Evolutionary conservation across 257 asterid species (phyloP), one percentile per base, ranked within the genome.

Genomic region (Osmanthus fragrans): DNA sequence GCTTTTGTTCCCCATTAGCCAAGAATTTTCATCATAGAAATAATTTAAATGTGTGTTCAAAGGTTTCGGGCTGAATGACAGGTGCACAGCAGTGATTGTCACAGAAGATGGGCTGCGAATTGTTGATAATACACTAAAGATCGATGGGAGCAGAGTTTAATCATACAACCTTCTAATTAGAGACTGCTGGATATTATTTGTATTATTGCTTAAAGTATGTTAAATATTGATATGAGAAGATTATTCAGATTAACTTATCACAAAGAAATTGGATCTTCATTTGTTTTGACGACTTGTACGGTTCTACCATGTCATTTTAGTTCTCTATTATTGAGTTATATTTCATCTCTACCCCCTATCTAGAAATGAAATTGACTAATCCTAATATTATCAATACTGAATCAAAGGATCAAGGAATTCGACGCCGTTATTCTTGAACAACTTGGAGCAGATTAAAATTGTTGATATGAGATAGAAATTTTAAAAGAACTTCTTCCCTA

Each of bases 51-150:
- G 37, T 51, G 30, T 29, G 15, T 82, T 67, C 45, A 65, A 32
- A 9, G 23, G 54, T 10, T 16, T 27, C 69, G 6, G 81, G 75
- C 49, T 56, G 68, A 51, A 54, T 82, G 71, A 76, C 96, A 91
- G 96, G 77, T 91, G 92, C 84, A 86, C 88, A 8, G 90, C 88
- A 19, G 93, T 91, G 73, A 67, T 88, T 60, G 89, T 91, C 45
- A 33, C 85, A 19, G 88, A 83, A 75, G 84, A 89, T 32, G 92
- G 86, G 37, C 70, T 85, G 80, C 85, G 60, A 7, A 39, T 85
- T 1, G 82, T 86, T 73, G 92, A 85, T 72, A 91, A 86, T 79
- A 70, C 75, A 72, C 11, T 58, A 15, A 74, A 8, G 82, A 79
- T 83, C 71, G 91, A 85, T 79, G 86, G 78, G 79, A 87, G 85